Percentiles rank a stretch among this genome's conserved stretches.
Conservation (phyloP, 148 eudicot species). For the Bassia scoparia region DNA sequence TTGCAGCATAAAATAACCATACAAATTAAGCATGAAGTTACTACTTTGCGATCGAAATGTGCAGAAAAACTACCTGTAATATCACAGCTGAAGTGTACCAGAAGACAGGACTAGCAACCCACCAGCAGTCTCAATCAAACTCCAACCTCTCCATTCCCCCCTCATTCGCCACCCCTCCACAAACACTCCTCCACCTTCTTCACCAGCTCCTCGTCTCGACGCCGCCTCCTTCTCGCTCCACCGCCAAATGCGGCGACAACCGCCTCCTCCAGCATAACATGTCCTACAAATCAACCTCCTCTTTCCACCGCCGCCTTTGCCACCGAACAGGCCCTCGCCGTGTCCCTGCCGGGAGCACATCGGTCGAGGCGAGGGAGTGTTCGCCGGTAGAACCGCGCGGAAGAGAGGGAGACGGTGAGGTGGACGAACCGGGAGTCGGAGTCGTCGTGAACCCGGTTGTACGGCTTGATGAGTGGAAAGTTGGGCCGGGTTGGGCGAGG, state of each 20-base stretch:
- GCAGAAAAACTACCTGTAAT: slow-evolving; percentile 45
- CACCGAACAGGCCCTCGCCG: too few species aligned
- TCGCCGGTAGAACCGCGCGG: slow-evolving; percentile 48
- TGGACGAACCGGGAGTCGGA: slow-evolving; percentile 81
- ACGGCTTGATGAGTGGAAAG: slow-evolving; percentile 71
- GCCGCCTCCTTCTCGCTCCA: slow-evolving; percentile 54
- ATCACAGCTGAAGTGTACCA: slow-evolving; percentile 84
- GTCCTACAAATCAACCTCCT: slow-evolving; percentile 56
- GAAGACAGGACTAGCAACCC: slow-evolving; percentile 99
- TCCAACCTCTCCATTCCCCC: slow-evolving; percentile 31
- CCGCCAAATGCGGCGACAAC: slow-evolving; percentile 91
- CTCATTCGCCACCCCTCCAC: slow-evolving; percentile 25
- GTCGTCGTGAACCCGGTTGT: slow-evolving; percentile 80
- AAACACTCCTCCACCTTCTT: slow-evolving; percentile 51
- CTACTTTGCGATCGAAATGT: too few species aligned
- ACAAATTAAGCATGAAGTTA: not conserved
- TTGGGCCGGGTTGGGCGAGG: slow-evolving; percentile 23
- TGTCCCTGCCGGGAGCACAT: too few species aligned
- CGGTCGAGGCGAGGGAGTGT: too few species aligned
- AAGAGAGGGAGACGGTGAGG: slow-evolving; percentile 40
- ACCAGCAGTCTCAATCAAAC: slow-evolving; percentile 89
- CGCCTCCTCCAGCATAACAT: slow-evolving; percentile 66
- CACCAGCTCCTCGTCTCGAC: slow-evolving; percentile 47
- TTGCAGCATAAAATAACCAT: not conserved
- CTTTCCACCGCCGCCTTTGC: too few species aligned